phyloP scores from a whole-genome alignment of 148 eudicot genomes.

The Rhododendron williamsianum region DNA sequence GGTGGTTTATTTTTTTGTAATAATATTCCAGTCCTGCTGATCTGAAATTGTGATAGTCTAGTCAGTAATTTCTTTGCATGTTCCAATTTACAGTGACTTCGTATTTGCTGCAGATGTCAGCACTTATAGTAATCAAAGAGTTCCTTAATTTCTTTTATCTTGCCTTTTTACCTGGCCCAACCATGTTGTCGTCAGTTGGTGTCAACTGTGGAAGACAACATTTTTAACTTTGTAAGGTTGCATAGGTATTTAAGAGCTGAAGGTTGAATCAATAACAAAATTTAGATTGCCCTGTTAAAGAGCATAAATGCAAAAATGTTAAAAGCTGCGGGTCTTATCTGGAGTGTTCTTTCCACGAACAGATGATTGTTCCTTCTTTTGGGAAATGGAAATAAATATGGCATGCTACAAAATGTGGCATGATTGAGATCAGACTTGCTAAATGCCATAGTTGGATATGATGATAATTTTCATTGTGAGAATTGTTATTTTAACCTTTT shows the following conservation, averaged over 20 bases:
- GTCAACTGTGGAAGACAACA: neutral
- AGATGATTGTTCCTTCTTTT: neutral
- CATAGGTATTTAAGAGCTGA: neutral
- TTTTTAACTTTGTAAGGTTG: neutral
- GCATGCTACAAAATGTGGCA: neutral
- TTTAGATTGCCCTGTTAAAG: neutral
- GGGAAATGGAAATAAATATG: neutral
- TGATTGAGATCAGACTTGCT: neutral
- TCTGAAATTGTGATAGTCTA: neutral
- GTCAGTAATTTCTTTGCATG: neutral
- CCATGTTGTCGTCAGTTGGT: neutral
- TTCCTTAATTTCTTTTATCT: neutral
- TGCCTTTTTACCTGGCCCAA: neutral
- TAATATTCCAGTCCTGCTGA: neutral
- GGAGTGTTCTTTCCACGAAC: neutral
- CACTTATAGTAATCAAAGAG: neutral
- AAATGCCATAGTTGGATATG: neutral
- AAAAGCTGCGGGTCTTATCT: neutral
- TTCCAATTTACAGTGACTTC: neutral
- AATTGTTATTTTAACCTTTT: neutral
- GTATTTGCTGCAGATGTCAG: neutral
- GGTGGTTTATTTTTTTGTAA: conserved; percentile 33
- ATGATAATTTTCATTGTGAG: neutral
- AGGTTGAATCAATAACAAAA: neutral
- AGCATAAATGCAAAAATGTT: neutral